Evolutionary conservation across 495 filamentous ascomycete genomes (phyloP).

Genomic region (Penicillium coffeae): DNA sequence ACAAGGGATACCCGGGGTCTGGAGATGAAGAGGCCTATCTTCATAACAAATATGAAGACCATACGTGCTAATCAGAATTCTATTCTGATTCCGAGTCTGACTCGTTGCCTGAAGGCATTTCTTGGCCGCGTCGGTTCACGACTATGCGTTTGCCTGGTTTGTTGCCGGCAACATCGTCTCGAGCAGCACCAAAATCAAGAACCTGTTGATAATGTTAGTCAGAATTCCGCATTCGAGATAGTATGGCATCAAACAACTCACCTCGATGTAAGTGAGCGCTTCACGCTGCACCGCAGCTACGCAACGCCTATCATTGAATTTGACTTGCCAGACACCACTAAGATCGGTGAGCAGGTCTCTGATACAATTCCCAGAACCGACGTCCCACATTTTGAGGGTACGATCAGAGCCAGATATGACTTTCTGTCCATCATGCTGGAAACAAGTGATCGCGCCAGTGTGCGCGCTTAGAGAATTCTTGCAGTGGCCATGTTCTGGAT

Average conservation of each 20-base stretch:
- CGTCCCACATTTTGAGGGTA: constrained; percentile 98
- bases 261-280: constrained; percentile 91
- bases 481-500: constrained; percentile 89
- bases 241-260: constrained; percentile 54
- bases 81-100: constrained; percentile 44
- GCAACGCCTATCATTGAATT: constrained; percentile 92
- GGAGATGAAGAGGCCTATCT: no score
- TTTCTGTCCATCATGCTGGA: constrained; percentile 96
- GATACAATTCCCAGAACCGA: constrained; percentile 84
- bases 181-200: constrained; percentile 85
- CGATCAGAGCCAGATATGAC: constrained; percentile 95
- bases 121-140: constrained; percentile 57
- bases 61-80: no score
- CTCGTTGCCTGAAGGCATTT: constrained; percentile 33
- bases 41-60: no score
- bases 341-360: constrained; percentile 94
- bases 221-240: constrained; percentile 15
- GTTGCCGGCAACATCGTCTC: constrained; percentile 71
- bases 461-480: constrained; percentile 86
- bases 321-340: constrained; percentile 96
- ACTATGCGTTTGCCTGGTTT: constrained; percentile 77
- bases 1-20: no score
- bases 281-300: constrained; percentile 96
- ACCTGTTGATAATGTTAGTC: constrained; percentile 48
- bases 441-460: constrained; percentile 96